Base-by-base conservation (phyloP, 768 basidiomycete genomes). In the Hydnum rufescens region DNA sequence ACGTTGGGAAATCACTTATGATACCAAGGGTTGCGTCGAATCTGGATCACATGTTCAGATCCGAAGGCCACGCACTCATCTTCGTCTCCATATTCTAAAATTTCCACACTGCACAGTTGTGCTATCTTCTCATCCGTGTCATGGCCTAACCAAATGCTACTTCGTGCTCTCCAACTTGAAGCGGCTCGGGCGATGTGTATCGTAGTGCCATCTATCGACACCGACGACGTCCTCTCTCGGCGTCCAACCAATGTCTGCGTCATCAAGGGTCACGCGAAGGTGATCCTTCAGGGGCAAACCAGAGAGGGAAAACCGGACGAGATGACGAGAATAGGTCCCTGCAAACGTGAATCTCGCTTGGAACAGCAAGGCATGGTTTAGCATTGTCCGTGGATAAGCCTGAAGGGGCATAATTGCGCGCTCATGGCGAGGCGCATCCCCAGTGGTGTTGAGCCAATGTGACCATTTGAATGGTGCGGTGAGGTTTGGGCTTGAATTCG, bases 1-100 rank as follows among this genome's bases (percentile, higher is more conserved):
- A 83, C 79, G 84, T 86, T 5, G 84, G 82, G 62, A 76, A 87
- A 29, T 78, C 64, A 48, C 79, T 70, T 59, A 82, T 78, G 58
- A 78, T 67, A 0, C 74, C 79, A 4, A 70, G 70, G 1, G 66
- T 65, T 4, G 70, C 62, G 39, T 75, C 67, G 60, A 86, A 87
- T 60, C 82, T n/a, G n/a, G n/a, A n/a, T n/a, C n/a, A n/a, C n/a
- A n/a, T n/a, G n/a, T n/a, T n/a, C n/a, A n/a, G n/a, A n/a, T n/a
- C n/a, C n/a, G n/a, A n/a, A n/a, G n/a, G n/a, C n/a, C n/a, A n/a
- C n/a, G n/a, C n/a, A n/a, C n/a, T n/a, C n/a, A n/a, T n/a, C n/a
- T n/a, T n/a, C 72, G 49, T 71, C 65, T 2, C 82, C 83, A 54
- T 77, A 85, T 62, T 86, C 83, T 19, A 85, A 60, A 16, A 82